Percentiles rank a stretch among this genome's conserved stretches.
These are phyloP conservation scores for Fusarium sp. DNA, from an alignment of 2,329 filamentous ascomycete species.

Conservation along the genomic window DNA sequence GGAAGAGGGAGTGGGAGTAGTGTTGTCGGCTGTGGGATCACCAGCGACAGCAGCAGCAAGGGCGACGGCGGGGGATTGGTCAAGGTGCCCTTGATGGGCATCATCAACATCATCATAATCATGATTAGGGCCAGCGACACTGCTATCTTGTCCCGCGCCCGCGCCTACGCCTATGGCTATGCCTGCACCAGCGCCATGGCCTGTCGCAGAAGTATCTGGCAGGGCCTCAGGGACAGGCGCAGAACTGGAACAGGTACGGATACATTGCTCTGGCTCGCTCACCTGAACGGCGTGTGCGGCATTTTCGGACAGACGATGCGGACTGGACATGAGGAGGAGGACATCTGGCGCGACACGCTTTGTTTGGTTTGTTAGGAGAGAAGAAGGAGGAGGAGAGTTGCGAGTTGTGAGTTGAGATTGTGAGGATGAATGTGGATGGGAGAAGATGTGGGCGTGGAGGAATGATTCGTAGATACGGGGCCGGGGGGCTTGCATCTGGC, in stretches of 20 bases:
- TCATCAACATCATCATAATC: constrained; percentile 37
- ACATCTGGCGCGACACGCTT: constrained; percentile 58
- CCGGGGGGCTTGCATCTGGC: background rate
- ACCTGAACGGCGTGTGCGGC: constrained; percentile 60
- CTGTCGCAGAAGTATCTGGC: constrained; percentile 32
- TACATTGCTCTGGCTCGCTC: constrained; percentile 45
- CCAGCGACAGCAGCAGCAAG: constrained; percentile 26
- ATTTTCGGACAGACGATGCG: constrained; percentile 62
- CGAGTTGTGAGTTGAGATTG: constrained; percentile 29
- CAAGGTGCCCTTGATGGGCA: constrained; percentile 29
- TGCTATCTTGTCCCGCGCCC: constrained; percentile 11
- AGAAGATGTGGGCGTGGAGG: constrained; percentile 42
- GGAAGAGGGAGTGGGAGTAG: constrained; percentile 38
- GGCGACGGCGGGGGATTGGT: constrained; percentile 23
- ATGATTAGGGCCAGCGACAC: constrained; percentile 33
- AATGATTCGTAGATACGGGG: constrained; percentile 45
- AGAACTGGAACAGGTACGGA: background rate
- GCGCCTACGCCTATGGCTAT: background rate
- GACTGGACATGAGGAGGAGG: constrained; percentile 67
- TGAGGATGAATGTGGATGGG: constrained; percentile 27
- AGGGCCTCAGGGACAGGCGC: constrained; percentile 13
- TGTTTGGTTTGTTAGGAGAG: constrained; percentile 14
- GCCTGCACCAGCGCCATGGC: constrained; percentile 5
- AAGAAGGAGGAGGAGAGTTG: constrained; percentile 25
- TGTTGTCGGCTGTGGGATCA: constrained; percentile 29